These are phyloP conservation scores for Sugiyamaella paludigena DNA, from an alignment of 1,139 yeast genomes.

Conservation along the genomic window DNA sequence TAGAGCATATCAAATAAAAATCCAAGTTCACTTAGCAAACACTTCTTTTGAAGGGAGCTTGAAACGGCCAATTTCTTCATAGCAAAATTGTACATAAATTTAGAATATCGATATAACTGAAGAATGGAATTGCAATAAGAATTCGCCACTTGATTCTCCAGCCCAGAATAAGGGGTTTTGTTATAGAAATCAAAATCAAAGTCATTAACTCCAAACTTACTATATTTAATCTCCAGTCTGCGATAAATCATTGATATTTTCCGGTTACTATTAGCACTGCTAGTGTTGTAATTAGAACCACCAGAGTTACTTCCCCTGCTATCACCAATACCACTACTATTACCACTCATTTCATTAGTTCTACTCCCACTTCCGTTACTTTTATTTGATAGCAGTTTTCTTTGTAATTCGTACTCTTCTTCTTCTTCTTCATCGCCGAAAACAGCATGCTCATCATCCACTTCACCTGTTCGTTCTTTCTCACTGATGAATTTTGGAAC, in stretches of 20 bases:
- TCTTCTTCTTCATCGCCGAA: constrained; percentile 15
- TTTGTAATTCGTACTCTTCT: constrained; percentile 41
- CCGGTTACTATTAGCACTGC: constrained; percentile 25
- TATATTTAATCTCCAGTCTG: constrained; percentile 73
- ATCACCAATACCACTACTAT: no score
- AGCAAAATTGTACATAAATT: constrained; percentile 66
- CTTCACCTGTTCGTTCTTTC: constrained; percentile 38
- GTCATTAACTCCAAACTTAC: constrained; percentile 90
- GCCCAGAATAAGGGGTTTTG: constrained; percentile 71
- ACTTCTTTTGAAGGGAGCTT: neutral
- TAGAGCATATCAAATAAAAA: constrained; percentile 87
- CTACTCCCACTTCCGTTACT: constrained; percentile 25
- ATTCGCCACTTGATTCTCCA: constrained; percentile 82
- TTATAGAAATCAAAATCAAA: constrained; percentile 89
- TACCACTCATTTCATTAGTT: constrained; percentile 8
- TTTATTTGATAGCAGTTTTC: constrained; percentile 55
- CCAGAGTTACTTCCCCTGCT: no score
- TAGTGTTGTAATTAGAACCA: no score
- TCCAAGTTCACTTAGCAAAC: constrained; percentile 73
- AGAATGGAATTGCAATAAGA: constrained; percentile 76
- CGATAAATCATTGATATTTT: constrained; percentile 68
- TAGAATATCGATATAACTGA: constrained; percentile 78
- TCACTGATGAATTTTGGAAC: constrained; percentile 77
- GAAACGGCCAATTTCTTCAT: constrained; percentile 50
- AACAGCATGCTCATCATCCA: constrained; percentile 16